These are phyloP conservation scores for Sisymbrium altissimum DNA, from an alignment of 345 rosid species.

Conservation along the genomic window DNA sequence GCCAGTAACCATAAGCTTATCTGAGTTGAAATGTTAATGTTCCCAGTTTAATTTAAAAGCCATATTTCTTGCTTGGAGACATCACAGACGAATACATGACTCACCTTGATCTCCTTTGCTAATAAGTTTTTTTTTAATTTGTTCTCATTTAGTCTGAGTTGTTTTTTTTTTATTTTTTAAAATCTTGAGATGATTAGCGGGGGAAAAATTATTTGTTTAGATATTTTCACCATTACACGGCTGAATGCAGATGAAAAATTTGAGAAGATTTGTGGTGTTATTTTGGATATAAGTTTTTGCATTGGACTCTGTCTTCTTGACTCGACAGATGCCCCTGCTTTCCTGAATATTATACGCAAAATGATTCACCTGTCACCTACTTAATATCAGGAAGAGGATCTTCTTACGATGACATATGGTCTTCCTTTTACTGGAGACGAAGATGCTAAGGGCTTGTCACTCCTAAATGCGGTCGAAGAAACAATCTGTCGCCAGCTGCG, in stretches of 20 bases:
- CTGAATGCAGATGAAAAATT: not conserved
- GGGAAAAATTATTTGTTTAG: not conserved
- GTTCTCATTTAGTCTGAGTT: not conserved
- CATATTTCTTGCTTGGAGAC: slow-evolving; percentile 5
- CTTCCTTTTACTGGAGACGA: slow-evolving; percentile 75
- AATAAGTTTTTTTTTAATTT: not conserved
- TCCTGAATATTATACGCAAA: not conserved
- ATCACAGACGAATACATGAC: not conserved
- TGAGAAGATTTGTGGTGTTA: not conserved
- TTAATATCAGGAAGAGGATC: slow-evolving; percentile 82
- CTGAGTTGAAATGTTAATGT: not conserved
- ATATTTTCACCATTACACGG: not conserved
- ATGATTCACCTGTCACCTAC: slow-evolving; percentile 5
- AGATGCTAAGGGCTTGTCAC: slow-evolving; percentile 78
- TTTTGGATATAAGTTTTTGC: no score
- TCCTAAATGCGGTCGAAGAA: slow-evolving; percentile 92
- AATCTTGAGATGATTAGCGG: slow-evolving; percentile 1
- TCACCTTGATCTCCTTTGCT: not conserved
- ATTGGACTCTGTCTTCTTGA: not conserved
- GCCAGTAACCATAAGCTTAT: slow-evolving; percentile 12
- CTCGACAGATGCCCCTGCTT: not conserved
- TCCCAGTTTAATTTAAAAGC: slow-evolving; percentile 15
- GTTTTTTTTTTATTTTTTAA: no score
- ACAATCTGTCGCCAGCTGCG: slow-evolving; percentile 83
- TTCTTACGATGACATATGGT: slow-evolving; percentile 84